Evolutionary conservation across 805 yeast species (phyloP).

Genomic region (Ogataea neopini): DNA sequence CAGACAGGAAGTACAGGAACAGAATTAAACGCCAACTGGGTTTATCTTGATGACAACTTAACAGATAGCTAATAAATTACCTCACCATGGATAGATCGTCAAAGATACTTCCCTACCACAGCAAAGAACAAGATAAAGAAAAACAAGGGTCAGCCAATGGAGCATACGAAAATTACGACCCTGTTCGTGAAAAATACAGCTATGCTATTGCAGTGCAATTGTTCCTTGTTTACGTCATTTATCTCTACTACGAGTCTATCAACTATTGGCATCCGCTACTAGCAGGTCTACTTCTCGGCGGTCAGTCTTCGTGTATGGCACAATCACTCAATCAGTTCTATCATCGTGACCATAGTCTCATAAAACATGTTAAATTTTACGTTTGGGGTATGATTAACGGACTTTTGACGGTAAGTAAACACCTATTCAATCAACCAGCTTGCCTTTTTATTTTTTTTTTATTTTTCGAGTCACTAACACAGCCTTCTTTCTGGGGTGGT

Average conservation of each 20-base stretch:
- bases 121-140: slow-evolving; percentile 16
- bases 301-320: slow-evolving; percentile 31
- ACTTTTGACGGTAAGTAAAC: slow-evolving; percentile 37
- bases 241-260: slow-evolving; percentile 28
- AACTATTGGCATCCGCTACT: slow-evolving; percentile 27
- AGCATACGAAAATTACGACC: slow-evolving; percentile 16
- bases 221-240: slow-evolving; percentile 26
- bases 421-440: background rate
- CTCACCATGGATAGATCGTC: slow-evolving; percentile 5
- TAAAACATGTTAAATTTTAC: slow-evolving; percentile 46
- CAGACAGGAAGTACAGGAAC: background rate
- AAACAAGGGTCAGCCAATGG: slow-evolving; percentile 6
- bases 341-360: slow-evolving; percentile 23
- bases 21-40: background rate
- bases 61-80: background rate
- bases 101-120: slow-evolving; percentile 20
- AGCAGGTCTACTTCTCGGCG: slow-evolving; percentile 31
- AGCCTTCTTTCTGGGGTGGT: slow-evolving; percentile 1
- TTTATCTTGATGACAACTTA: background rate
- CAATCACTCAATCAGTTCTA: slow-evolving; percentile 33
- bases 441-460: background rate
- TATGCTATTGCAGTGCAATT: slow-evolving; percentile 28
- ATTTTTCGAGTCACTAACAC: slow-evolving; percentile 5
- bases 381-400: slow-evolving; percentile 67
- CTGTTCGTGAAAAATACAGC: slow-evolving; percentile 26